phyloP scores from a whole-genome alignment of 192 early-diverging fungal genomes.

The Powellomyces hirtus region DNA sequence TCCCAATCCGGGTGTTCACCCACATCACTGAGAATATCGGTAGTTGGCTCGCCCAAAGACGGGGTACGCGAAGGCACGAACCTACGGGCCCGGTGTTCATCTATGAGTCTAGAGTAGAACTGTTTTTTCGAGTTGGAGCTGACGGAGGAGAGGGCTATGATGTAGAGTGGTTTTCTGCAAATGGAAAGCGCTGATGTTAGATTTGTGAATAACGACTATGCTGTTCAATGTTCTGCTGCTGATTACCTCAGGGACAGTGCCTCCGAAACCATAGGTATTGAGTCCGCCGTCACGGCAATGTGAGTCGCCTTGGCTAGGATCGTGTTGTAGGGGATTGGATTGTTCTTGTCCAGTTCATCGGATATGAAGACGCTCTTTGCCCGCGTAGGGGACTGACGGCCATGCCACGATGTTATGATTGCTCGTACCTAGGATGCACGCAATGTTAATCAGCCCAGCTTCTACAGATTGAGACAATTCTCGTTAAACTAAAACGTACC shows the following conservation, averaged over 20 bases:
- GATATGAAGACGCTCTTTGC: neutral
- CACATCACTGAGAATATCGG: slow-evolving; percentile 28
- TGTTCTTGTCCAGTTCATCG: neutral
- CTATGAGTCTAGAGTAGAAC: slow-evolving; percentile 2
- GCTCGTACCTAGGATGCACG: neutral
- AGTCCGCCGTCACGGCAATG: slow-evolving; percentile 25
- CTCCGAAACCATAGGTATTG: slow-evolving; percentile 21
- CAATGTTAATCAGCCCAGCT: neutral
- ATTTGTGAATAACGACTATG: neutral
- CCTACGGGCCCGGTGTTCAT: neutral
- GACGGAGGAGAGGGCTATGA: slow-evolving; percentile 8
- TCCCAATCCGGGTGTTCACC: slow-evolving; percentile 26
- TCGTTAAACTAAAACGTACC: neutral
- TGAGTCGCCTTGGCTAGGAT: slow-evolving; percentile 17
- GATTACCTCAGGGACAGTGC: slow-evolving; percentile 7
- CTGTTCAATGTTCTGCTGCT: neutral
- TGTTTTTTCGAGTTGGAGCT: neutral
- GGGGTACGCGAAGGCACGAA: slow-evolving; percentile 22
- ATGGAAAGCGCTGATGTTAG: neutral
- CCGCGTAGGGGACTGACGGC: neutral
- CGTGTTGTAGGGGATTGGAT: neutral
- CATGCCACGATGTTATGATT: neutral
- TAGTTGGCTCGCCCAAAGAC: neutral
- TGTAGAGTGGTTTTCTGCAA: slow-evolving; percentile 21
- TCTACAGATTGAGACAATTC: neutral